A percentile compares a stretch with the other conserved stretches of the same genome.
Evolutionary conservation across 805 yeast genomes (phyloP).

Genomic region (Candida suzukii): DNA sequence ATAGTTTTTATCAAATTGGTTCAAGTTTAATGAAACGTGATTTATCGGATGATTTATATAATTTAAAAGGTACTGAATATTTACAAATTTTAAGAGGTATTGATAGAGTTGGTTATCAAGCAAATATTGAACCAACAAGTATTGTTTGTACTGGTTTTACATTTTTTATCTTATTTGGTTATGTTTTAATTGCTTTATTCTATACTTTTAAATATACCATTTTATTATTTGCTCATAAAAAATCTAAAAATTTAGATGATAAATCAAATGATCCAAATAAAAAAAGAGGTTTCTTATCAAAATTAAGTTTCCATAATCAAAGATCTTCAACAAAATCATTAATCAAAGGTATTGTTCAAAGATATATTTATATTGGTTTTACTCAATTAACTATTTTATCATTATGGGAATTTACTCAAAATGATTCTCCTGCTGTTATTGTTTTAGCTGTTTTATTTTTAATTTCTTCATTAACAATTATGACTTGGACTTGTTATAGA

Average conservation of each 20-base stretch:
- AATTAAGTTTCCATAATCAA: conserved; percentile 11
- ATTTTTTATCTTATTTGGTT: conserved; percentile 72
- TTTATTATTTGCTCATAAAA: conserved; percentile 26
- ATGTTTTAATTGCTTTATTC: conserved; percentile 57
- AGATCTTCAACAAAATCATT: conserved; percentile 29
- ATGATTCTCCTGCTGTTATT: conserved; percentile 85
- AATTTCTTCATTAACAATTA: conserved; percentile 48
- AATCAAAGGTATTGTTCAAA: conserved; percentile 70
- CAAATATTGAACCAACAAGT: conserved; percentile 75
- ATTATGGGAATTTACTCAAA: conserved; percentile 77
- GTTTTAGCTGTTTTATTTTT: conserved; percentile 72
- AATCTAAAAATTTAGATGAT: conserved; percentile 22
- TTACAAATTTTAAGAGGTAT: conserved; percentile 80
- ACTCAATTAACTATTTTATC: conserved; percentile 74
- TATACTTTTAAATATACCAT: conserved; percentile 41
- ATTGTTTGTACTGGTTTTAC: conserved; percentile 85
- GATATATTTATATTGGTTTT: conserved; percentile 80
- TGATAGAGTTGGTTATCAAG: conserved; percentile 69
- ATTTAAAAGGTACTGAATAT: conserved; percentile 45
- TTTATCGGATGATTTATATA: conserved; percentile 18
- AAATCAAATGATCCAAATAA: neutral
- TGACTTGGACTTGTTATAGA: conserved; percentile 61
- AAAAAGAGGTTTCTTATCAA: neutral
- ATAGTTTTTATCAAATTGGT: neutral
- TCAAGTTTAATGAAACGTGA: conserved; percentile 8